Evolutionary conservation across 441 rosid species (phyloP).

Genomic region (Isatis lusitanica): DNA sequence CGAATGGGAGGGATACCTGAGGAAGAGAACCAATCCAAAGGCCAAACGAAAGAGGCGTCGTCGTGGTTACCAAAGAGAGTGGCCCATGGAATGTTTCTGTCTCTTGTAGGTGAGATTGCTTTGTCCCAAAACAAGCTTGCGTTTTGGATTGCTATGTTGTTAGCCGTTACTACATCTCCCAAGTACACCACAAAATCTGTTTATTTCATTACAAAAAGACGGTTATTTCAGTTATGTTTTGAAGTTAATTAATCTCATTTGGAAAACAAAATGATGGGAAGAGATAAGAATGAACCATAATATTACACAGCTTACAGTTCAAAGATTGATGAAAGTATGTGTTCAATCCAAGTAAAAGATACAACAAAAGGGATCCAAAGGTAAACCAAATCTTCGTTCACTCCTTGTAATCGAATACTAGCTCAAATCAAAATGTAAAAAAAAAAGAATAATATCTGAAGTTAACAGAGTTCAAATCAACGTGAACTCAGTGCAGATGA

Average conservation of each 20-base stretch:
- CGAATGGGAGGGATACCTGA: conserved; percentile 59
- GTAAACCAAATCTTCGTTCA: too few relatives aligned
- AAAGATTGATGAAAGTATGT: too few relatives aligned
- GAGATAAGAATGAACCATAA: too few relatives aligned
- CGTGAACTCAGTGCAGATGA: neutral
- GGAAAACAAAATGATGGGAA: too few relatives aligned
- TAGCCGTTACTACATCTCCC: conserved; percentile 84
- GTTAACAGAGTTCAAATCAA: too few relatives aligned
- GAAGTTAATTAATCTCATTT: too few relatives aligned
- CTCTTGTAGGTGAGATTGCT: conserved; percentile 72
- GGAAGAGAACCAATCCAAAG: conserved; percentile 74
- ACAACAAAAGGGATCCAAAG: too few relatives aligned
- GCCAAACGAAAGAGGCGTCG: conserved; percentile 79
- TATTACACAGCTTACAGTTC: too few relatives aligned
- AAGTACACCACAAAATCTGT: conserved; percentile 85
- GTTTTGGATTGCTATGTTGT: conserved; percentile 64
- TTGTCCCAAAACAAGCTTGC: conserved; percentile 79
- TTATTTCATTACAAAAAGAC: neutral
- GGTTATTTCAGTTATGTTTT: conserved; percentile 15
- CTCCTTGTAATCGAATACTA: too few relatives aligned
- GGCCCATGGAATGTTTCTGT: conserved; percentile 69
- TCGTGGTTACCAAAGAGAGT: conserved; percentile 87
- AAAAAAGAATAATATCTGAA: too few relatives aligned
- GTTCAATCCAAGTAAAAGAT: too few relatives aligned
- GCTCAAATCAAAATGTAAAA: too few relatives aligned